Conservation (phyloP, 345 rosid species). For the Boechera divaricarpa region DNA sequence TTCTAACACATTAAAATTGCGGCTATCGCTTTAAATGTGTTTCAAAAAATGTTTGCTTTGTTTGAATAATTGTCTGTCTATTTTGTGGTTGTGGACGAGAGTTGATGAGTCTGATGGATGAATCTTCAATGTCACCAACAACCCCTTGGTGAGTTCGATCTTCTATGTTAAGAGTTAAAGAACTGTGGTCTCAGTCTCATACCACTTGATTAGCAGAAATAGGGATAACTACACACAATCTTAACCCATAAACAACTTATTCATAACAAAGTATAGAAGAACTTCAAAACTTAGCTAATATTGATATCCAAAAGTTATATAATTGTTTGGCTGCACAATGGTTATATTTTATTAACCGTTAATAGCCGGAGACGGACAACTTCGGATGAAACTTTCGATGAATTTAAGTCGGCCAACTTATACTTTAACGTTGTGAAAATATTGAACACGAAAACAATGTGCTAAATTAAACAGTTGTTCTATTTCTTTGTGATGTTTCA, state of each 20-base stretch:
- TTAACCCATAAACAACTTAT: not conserved
- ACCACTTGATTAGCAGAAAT: not conserved
- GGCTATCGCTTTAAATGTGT: not conserved
- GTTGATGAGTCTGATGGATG: not conserved
- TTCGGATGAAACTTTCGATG: not conserved
- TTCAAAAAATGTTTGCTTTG: not conserved
- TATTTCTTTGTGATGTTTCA: slow-evolving; percentile 13
- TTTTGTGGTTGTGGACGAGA: not conserved
- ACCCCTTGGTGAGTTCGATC: not conserved
- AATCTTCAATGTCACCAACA: not conserved
- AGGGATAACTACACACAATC: not conserved
- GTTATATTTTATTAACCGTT: not conserved
- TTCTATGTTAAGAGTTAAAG: not conserved
- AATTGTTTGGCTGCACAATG: not conserved
- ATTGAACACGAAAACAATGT: slow-evolving; percentile 23
- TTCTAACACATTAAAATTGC: not conserved
- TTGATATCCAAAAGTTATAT: not conserved
- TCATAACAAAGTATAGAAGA: not conserved
- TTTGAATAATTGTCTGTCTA: not conserved
- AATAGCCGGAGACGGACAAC: not conserved
- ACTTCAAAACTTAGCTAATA: not conserved
- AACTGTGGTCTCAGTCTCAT: not conserved
- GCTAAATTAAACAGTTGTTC: not conserved
- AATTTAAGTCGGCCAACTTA: slow-evolving; percentile 16
- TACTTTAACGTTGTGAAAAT: not conserved